Base-by-base conservation (phyloP, 2,329 filamentous ascomycete genomes). In the Ophiobolus disseminans region DNA sequence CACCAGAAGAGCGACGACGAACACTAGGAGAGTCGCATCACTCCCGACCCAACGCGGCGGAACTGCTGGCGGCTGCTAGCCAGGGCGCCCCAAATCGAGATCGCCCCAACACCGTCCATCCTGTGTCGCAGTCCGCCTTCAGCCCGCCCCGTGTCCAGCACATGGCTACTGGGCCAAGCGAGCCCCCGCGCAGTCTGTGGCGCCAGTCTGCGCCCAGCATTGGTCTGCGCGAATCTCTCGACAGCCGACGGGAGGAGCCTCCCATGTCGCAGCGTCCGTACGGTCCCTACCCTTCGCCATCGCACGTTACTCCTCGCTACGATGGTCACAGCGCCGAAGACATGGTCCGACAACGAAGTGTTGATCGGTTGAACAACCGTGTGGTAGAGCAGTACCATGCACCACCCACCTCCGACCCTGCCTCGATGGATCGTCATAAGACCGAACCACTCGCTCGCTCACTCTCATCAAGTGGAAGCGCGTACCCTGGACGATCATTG, bases 321-420 rank as follows among this genome's bases (percentile, higher is more conserved):
- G 56, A 54, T 5, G 55, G 52, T 7, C 56, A 56, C 31, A 57
- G 49, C 10, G 46, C 63, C 16, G 68, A 69, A 39, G 67, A 70
- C 8, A 66, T 70, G 62, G 57, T 62, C 22, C 70, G 67, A 20
- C 61, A 63, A 46, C 64, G 66, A 21, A 69, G 62, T 42, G 50
- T 70, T 3, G 71, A 73, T 44, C 63, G 68, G 20, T 35, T 70
- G 16, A 64, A 48, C 32, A 63, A 71, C 38, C 64, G 70, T 22
- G 63, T 65, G 1, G 58, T 70, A n/a, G 70, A 73, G 54, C 70
- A 73, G 41, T 73, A 74, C 32, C 69, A 73, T 51, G 65, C 66
- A 17, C 65, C 72, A 19, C 70, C 72, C 6, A 74, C 72, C 3
- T 74, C 72, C 14, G 70, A 73, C 48, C 72, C 72, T 2, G 63